Percentiles rank a stretch among this genome's conserved stretches.
Evolutionary conservation across 768 basidiomycete species (phyloP).

Genomic region (Mycena haematopus): DNA sequence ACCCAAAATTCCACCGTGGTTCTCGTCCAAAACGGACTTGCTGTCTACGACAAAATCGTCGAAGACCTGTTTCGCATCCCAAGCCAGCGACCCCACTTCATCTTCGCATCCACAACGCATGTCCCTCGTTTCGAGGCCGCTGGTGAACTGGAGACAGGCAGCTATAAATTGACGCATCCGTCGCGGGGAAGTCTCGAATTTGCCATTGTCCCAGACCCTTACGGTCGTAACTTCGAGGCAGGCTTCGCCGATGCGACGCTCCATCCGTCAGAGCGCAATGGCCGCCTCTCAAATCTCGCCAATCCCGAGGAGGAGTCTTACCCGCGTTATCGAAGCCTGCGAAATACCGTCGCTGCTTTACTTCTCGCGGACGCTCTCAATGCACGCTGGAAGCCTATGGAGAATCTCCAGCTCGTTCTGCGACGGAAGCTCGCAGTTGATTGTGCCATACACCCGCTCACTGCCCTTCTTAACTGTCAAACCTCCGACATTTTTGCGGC

Average conservation of each 20-base stretch:
- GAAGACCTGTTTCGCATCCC: constrained; percentile 62
- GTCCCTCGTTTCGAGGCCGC: constrained; percentile 55
- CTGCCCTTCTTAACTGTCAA: constrained; percentile 77
- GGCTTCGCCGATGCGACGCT: constrained; percentile 45
- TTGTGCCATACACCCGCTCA: constrained; percentile 83
- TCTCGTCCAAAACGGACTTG: constrained; percentile 95
- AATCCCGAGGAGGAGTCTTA: constrained; percentile 43
- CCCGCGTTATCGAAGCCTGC: constrained; percentile 63
- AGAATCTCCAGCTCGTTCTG: constrained; percentile 70
- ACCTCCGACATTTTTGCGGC: constrained; percentile 77
- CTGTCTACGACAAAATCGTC: constrained; percentile 77
- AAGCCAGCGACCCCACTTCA: constrained; percentile 68
- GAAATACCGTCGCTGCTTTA: constrained; percentile 71
- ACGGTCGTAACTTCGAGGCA: constrained; percentile 68
- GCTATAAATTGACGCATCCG: constrained; percentile 52
- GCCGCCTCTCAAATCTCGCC: constrained; percentile 61
- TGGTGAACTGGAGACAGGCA: constrained; percentile 34
- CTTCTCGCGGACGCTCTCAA: constrained; percentile 61
- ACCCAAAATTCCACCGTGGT: constrained; percentile 79
- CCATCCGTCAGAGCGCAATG: constrained; percentile 45
- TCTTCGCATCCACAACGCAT: constrained; percentile 70
- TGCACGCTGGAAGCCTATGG: constrained; percentile 68
- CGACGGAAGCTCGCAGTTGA: constrained; percentile 86
- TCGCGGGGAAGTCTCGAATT: constrained; percentile 71
- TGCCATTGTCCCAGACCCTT: constrained; percentile 76